These are phyloP conservation scores for Pisolithus microcarpus DNA, from an alignment of 768 basidiomycete species.

Conservation along the genomic window DNA sequence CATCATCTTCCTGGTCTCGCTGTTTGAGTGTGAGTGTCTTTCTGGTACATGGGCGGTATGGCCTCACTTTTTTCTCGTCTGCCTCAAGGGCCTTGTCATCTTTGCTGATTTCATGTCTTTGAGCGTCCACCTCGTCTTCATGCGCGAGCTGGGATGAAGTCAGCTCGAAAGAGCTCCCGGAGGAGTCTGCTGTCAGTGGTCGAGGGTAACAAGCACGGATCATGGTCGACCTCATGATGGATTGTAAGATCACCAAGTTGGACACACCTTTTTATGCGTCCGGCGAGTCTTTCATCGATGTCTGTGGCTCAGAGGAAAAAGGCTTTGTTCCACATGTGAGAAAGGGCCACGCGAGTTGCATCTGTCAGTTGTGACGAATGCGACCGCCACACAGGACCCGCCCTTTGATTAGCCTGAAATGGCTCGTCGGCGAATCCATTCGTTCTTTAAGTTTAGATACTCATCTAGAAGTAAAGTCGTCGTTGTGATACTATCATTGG, in stretches of 20 bases:
- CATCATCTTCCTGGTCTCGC: conserved; percentile 8
- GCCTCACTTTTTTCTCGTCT: conserved; percentile 2
- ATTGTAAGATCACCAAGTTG: background rate
- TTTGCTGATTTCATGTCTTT: conserved; percentile 1
- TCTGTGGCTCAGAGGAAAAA: background rate
- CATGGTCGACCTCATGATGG: background rate
- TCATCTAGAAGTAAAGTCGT: background rate
- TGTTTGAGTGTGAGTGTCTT: background rate
- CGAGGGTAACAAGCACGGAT: conserved; percentile 5
- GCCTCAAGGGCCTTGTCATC: conserved; percentile 5
- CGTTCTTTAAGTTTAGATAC: background rate
- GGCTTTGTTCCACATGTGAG: too few species aligned
- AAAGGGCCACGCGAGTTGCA: background rate
- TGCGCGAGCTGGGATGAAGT: conserved; percentile 9
- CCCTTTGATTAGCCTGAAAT: background rate
- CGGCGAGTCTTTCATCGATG: background rate
- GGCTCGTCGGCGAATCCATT: too few species aligned
- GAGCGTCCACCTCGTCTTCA: conserved; percentile 4
- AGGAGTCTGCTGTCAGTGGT: conserved; percentile 8
- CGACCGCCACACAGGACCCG: background rate
- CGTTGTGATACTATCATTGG: too few species aligned
- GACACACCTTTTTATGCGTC: background rate
- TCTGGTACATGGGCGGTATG: background rate
- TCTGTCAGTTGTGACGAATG: background rate
- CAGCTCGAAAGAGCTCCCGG: conserved; percentile 1